Percentiles rank a stretch among this genome's conserved stretches.
Conservation (phyloP, 352 stramenopile species). For the Phytophthora syringae region DNA sequence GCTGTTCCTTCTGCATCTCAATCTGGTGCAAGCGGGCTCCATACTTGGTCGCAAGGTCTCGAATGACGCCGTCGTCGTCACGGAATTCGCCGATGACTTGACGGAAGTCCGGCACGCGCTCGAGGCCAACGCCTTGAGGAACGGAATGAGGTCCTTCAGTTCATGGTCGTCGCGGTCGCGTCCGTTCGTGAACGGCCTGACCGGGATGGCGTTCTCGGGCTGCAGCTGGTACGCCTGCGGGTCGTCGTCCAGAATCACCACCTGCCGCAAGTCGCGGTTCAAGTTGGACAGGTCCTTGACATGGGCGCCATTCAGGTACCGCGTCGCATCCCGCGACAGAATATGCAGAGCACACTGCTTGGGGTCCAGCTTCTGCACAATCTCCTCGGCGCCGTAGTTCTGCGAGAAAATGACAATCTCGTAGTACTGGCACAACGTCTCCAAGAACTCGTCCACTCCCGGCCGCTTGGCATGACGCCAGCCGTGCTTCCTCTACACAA, state of each 20-base stretch:
- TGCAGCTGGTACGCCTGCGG: constrained; percentile 83
- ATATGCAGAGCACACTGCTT: constrained; percentile 87
- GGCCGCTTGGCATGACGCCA: constrained; percentile 90
- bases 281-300: constrained; percentile 86
- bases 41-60: constrained; percentile 82
- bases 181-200: constrained; percentile 82
- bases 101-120: constrained; percentile 80
- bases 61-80: constrained; percentile 83
- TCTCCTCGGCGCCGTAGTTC: constrained; percentile 84
- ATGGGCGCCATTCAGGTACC: constrained; percentile 83
- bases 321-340: constrained; percentile 81
- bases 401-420: constrained; percentile 91
- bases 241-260: constrained; percentile 88
- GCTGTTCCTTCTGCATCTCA: constrained; percentile 83
- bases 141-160: constrained; percentile 85
- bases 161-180: constrained; percentile 82
- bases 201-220: constrained; percentile 83
- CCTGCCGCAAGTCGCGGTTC: constrained; percentile 82
- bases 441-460: constrained; percentile 86
- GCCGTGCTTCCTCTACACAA: constrained; percentile 78
- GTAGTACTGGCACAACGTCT: constrained; percentile 87
- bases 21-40: constrained; percentile 75
- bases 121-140: constrained; percentile 82
- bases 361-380: constrained; percentile 80
- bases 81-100: constrained; percentile 77